Conservation (phyloP, 257 asterid species). For the Fraxinus cuspidata region DNA sequence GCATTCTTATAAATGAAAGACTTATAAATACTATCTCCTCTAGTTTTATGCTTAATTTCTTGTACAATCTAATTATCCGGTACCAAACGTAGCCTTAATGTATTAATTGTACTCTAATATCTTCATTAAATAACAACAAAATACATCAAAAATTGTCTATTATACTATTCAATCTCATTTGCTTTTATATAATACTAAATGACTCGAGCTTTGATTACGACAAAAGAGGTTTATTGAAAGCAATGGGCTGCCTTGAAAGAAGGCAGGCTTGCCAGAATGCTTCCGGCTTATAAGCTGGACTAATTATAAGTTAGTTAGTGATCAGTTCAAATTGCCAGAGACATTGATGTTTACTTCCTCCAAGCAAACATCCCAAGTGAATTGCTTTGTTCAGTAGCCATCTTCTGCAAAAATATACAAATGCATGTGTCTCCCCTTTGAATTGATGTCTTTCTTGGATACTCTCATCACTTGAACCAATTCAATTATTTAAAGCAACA, state of each 20-base stretch:
- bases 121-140: too few relatives aligned
- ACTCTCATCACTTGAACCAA: background rate
- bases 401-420: slow-evolving; percentile 36
- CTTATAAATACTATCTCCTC: too few relatives aligned
- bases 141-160: too few relatives aligned
- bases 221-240: slow-evolving; percentile 32
- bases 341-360: slow-evolving; percentile 32
- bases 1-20: too few relatives aligned
- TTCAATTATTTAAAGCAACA: slow-evolving; percentile 10
- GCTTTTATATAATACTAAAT: too few relatives aligned
- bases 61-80: too few relatives aligned
- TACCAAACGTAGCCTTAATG: too few relatives aligned
- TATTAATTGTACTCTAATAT: too few relatives aligned
- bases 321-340: slow-evolving; percentile 43
- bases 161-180: too few relatives aligned
- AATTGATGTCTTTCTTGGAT: slow-evolving; percentile 11
- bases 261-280: slow-evolving; percentile 26
- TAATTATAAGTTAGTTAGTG: slow-evolving; percentile 32
- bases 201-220: background rate
- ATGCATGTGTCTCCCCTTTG: slow-evolving; percentile 35
- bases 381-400: slow-evolving; percentile 31
- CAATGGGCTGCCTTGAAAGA: slow-evolving; percentile 23
- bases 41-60: too few relatives aligned
- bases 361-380: slow-evolving; percentile 51
- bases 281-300: slow-evolving; percentile 20